These are phyloP conservation scores for Trichoderma asperellum DNA, from an alignment of 2,329 filamentous ascomycete genomes.

Conservation along the genomic window DNA sequence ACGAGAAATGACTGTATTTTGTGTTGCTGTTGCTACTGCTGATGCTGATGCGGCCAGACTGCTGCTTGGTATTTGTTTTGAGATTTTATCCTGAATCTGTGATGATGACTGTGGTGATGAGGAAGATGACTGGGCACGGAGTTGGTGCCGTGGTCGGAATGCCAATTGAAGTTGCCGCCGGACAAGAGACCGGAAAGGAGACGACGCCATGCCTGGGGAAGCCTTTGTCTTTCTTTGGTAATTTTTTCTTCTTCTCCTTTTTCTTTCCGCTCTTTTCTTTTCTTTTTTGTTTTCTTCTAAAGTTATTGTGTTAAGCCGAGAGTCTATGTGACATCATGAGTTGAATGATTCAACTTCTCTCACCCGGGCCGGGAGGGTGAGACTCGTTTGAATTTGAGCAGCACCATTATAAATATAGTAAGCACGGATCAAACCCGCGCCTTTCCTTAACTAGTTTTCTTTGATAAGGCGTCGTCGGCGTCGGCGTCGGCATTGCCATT, in stretches of 20 bases:
- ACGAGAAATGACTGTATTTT: neutral
- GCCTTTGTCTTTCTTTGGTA: neutral
- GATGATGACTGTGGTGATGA: conserved; percentile 16
- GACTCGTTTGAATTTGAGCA: neutral
- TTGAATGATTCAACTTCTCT: neutral
- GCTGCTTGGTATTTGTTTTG: neutral
- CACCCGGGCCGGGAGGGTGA: neutral
- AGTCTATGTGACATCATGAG: neutral
- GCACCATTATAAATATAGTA: neutral
- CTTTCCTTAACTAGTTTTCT: neutral
- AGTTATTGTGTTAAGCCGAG: neutral
- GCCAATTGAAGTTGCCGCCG: conserved; percentile 23
- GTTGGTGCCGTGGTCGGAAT: conserved; percentile 11
- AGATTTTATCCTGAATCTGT: neutral
- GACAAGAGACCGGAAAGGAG: conserved; percentile 17
- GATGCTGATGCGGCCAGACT: neutral
- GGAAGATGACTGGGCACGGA: conserved; percentile 26
- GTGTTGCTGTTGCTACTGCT: neutral
- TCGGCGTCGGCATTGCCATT: conserved; percentile 1
- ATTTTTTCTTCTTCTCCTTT: neutral
- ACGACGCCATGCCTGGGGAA: conserved; percentile 6
- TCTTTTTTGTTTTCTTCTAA: neutral
- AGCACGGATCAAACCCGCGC: neutral
- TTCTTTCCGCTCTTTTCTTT: neutral
- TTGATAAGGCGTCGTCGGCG: conserved; percentile 12